phyloP scores from a whole-genome alignment of 768 basidiomycete genomes.

The Russula abietina region DNA sequence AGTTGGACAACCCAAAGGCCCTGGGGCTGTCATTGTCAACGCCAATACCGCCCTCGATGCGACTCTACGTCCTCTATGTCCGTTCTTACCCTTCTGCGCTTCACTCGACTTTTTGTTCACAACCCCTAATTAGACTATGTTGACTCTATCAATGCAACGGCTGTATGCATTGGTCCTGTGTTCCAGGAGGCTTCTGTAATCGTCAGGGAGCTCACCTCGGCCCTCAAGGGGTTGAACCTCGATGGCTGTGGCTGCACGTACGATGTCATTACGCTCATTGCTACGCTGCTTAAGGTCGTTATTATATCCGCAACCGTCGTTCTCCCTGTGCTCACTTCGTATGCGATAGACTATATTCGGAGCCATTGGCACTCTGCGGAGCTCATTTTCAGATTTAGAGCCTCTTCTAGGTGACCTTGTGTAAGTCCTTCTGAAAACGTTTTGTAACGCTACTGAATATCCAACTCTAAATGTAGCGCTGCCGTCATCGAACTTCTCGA shows the following conservation, averaged over 20 bases:
- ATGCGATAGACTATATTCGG: conserved; percentile 3
- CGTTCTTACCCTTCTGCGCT: not conserved
- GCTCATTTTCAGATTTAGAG: not conserved
- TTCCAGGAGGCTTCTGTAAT: not conserved
- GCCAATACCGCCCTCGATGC: not conserved
- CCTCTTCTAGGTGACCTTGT: not conserved
- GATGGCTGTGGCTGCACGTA: conserved; percentile 6
- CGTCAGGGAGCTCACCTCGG: not conserved
- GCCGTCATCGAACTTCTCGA: conserved; percentile 4
- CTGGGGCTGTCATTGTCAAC: not conserved
- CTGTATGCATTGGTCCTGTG: not conserved
- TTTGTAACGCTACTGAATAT: not conserved
- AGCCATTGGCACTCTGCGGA: not conserved
- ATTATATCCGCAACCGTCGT: not conserved
- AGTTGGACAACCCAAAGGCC: not conserved
- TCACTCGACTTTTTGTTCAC: not conserved
- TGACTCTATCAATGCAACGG: not conserved
- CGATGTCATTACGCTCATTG: not conserved
- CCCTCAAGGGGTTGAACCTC: not conserved
- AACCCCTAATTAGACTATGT: not conserved
- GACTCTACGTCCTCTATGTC: not conserved
- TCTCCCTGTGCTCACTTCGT: not conserved
- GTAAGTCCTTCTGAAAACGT: not conserved
- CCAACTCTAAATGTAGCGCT: not conserved
- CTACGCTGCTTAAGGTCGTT: not conserved